These are phyloP conservation scores for Leccinum variicolor DNA, from an alignment of 768 basidiomycete genomes.

Conservation along the genomic window DNA sequence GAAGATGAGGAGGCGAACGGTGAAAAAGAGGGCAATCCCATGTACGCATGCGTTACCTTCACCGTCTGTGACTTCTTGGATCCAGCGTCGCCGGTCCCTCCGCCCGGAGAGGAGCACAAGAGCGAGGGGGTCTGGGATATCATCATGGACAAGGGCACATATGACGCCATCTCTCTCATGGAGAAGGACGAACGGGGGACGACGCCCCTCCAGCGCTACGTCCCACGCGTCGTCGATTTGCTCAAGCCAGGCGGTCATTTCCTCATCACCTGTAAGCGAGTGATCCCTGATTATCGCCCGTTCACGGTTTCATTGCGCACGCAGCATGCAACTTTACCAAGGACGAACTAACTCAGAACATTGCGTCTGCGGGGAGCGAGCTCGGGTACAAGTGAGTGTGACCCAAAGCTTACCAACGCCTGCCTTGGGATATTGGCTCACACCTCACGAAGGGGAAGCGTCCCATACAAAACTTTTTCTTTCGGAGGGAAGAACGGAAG, in stretches of 20 bases:
- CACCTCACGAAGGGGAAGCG: conserved; percentile 51
- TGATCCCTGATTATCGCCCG: not conserved
- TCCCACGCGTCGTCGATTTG: conserved; percentile 48
- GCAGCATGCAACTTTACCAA: conserved; percentile 85
- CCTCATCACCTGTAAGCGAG: conserved; percentile 71
- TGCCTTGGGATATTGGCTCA: not conserved
- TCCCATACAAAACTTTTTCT: conserved; percentile 67
- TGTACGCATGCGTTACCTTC: conserved; percentile 42
- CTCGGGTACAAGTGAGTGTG: conserved; percentile 61
- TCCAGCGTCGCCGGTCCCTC: conserved; percentile 41
- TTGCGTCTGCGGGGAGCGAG: conserved; percentile 44
- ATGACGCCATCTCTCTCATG: conserved; percentile 78
- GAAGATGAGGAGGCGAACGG: conserved; percentile 5
- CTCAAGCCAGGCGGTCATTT: conserved; percentile 68
- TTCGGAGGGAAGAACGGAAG: conserved; percentile 81
- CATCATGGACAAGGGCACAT: conserved; percentile 85
- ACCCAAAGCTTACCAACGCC: not conserved
- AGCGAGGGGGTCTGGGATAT: conserved; percentile 56
- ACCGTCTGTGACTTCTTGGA: conserved; percentile 61
- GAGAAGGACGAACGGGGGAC: conserved; percentile 52
- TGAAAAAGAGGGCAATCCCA: not conserved
- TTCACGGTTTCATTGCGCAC: not conserved
- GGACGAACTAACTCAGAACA: conserved; percentile 59
- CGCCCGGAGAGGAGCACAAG: conserved; percentile 3
- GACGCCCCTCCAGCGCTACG: conserved; percentile 58